Evolutionary conservation across 805 yeast genomes (phyloP), one percentile per base, ranked within the genome.

Genomic region (Tetrapisispora iriomotensis): DNA sequence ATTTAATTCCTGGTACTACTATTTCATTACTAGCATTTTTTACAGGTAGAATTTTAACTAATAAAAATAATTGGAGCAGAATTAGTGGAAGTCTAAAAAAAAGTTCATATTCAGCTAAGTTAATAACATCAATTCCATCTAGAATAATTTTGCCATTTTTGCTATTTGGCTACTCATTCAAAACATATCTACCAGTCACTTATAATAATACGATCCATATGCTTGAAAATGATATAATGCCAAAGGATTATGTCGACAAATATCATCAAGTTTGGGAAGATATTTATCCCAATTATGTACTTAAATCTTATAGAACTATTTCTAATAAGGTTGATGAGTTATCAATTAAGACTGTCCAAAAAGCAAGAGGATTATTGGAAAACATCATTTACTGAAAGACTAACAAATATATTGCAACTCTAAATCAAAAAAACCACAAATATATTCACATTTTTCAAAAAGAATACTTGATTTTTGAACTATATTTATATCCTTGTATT

Each of bases 1-100:
- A 44, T 8, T 19, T 58, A 4, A 53, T 56, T 6, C 60, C 62
- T 3, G 49, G 60, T 7, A 19, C 54, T 5, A 41, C 52, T 10
- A 26, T 49, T 4, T 47, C 64, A 1, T 38, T 55, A 1, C 55
- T 60, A 10, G 54, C 57, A 4, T 56, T 52, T 33, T 51, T 47
- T 38, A 40, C 48, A 9, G 60, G 62, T 4, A 49, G 54, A 27
- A 53, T 60, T 3, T 14, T 56, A 15, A 47, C 49, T 14, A 54
- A 50, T 34, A 52, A 41, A 29, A 37, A 37, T 12, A 56, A 56
- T 34, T 56, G 59, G 59, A 20, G 26, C 5, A 13, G 22, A 18
- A 8, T 12, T 13, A 28, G 21, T 27, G n/a, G n/a, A n/a, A 29
- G n/a, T 17, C 6, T 5, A 3, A 6, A 4, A 18, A 17, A 21